Conservation (phyloP, 169 alveolate genomes). For the Plasmodium malariae region DNA sequence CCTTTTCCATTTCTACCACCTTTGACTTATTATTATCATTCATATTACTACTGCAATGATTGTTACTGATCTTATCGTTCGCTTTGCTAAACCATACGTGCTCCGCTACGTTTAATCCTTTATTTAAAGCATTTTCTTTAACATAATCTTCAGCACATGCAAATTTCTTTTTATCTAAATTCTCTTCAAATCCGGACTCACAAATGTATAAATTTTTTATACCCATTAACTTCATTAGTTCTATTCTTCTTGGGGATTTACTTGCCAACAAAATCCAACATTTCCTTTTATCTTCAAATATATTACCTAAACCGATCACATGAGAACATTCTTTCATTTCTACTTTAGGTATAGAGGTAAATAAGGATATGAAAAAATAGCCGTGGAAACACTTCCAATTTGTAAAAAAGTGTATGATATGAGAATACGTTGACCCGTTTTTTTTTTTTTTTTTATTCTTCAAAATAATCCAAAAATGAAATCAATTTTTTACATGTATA, state of each 20-base stretch:
- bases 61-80: too few species aligned
- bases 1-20: too few species aligned
- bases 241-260: constrained; percentile 72
- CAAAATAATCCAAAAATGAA: too few species aligned
- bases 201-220: constrained; percentile 48
- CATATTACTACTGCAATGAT: neutral
- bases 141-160: constrained; percentile 81
- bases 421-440: neutral
- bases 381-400: neutral
- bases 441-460: neutral
- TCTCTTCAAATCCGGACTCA: constrained; percentile 84
- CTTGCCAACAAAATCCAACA: constrained; percentile 67
- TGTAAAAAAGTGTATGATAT: neutral
- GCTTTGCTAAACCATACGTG: constrained; percentile 78
- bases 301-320: constrained; percentile 52
- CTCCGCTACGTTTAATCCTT: constrained; percentile 81
- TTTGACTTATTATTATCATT: neutral
- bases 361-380: neutral
- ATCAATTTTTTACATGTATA: too few species aligned
- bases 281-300: constrained; percentile 27
- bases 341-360: neutral
- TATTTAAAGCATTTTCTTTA: constrained; percentile 81
- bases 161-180: constrained; percentile 78
- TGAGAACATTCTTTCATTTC: constrained; percentile 33
- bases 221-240: constrained; percentile 63